Evolutionary conservation across 163 green algal species (phyloP).

Genomic region (Chlorella variabilis): DNA sequence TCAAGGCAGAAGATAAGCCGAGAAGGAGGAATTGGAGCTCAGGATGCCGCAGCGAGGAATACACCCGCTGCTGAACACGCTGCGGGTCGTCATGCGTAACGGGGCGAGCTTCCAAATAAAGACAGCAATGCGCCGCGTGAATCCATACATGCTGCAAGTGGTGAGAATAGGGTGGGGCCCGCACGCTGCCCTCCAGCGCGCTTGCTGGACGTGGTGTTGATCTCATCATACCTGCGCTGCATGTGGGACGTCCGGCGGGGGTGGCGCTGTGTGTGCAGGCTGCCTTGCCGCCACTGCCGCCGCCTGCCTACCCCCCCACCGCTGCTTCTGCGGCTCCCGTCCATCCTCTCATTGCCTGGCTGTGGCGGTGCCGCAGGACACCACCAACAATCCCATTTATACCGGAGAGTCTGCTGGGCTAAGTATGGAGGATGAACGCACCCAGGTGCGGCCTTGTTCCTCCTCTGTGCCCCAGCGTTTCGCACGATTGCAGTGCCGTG

Average conservation of each 20-base stretch:
- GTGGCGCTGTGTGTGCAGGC: neutral
- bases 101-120: constrained; percentile 51
- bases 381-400: constrained; percentile 50
- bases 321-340: neutral
- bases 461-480: too few relatives aligned
- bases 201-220: neutral
- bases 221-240: too few relatives aligned
- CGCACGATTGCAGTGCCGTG: too few relatives aligned
- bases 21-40: neutral
- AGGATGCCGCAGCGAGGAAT: constrained; percentile 53
- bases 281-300: neutral
- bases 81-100: constrained; percentile 62
- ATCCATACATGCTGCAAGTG: constrained; percentile 44
- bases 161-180: neutral
- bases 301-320: too few relatives aligned
- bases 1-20: too few relatives aligned
- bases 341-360: neutral
- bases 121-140: constrained; percentile 39
- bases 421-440: constrained; percentile 37
- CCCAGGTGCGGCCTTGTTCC: constrained; percentile 21
- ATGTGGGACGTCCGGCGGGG: too few relatives aligned
- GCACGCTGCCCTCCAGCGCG: neutral
- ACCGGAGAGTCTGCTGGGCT: constrained; percentile 49
- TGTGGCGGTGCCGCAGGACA: constrained; percentile 42
- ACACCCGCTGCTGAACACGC: constrained; percentile 54